Evolutionary conservation across 768 basidiomycete genomes (phyloP).

Genomic region (Kwoniella newhampshirensis): DNA sequence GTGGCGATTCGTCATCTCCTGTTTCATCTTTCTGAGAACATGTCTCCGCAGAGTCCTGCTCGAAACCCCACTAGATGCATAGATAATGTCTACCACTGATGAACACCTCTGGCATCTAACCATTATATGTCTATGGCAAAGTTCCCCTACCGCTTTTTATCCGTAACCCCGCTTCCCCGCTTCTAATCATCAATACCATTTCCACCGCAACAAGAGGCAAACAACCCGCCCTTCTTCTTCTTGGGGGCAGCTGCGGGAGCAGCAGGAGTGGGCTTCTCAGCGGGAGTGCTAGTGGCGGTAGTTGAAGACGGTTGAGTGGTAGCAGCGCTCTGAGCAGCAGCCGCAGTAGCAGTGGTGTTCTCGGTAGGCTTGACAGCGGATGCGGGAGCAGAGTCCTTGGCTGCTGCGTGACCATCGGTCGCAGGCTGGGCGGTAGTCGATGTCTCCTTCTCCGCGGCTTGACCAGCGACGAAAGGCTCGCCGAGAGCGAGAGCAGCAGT

Average conservation of each 20-base stretch:
- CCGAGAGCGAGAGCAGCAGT: not conserved
- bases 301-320: not conserved
- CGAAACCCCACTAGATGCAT: no score
- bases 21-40: no score
- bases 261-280: not conserved
- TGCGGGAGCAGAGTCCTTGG: slow-evolving; percentile 10
- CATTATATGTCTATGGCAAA: no score
- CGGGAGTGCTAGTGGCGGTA: not conserved
- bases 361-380: slow-evolving; percentile 7
- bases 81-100: no score
- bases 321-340: slow-evolving; percentile 5
- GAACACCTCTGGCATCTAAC: no score
- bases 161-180: no score
- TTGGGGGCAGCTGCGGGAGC: slow-evolving; percentile 3
- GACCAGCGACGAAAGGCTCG: not conserved
- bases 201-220: slow-evolving; percentile 33
- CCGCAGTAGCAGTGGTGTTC: slow-evolving; percentile 11
- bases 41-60: no score
- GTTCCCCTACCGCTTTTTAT: no score
- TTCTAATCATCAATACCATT: slow-evolving; percentile 24
- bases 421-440: slow-evolving; percentile 1
- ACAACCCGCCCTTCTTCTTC: slow-evolving; percentile 30
- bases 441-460: not conserved
- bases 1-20: no score
- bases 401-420: slow-evolving; percentile 9